Conservation (phyloP, 2,329 filamentous ascomycete species). For the Colletotrichum caudatum region DNA sequence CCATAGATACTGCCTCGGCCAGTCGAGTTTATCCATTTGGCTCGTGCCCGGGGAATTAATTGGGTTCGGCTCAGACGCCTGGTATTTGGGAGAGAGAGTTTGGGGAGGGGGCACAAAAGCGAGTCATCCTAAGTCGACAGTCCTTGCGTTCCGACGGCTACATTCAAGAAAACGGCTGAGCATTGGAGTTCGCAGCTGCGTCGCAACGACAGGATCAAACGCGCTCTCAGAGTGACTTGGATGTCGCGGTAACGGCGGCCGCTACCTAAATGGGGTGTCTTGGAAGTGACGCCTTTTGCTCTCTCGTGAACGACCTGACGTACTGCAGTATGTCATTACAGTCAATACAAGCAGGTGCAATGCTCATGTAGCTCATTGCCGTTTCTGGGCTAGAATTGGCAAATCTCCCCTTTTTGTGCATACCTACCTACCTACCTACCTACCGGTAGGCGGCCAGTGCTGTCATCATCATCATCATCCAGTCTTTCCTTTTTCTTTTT, state of each 20-base stretch:
- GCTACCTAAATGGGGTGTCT: constrained; percentile 2
- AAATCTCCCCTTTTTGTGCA: constrained; percentile 12
- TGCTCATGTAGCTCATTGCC: constrained; percentile 29
- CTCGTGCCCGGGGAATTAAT: constrained; percentile 5
- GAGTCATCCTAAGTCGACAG: constrained; percentile 15
- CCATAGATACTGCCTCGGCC: constrained; percentile 15
- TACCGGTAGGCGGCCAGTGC: background rate
- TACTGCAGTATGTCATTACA: background rate
- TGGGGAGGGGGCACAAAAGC: background rate
- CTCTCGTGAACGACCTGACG: background rate
- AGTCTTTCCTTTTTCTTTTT: constrained; percentile 21
- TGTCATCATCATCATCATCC: constrained; percentile 38
- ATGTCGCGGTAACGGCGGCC: background rate
- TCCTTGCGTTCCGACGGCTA: constrained; percentile 13
- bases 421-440: background rate
- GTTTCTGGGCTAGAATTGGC: constrained; percentile 10
- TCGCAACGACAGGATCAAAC: background rate
- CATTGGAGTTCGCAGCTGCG: constrained; percentile 8
- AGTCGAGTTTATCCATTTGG: background rate
- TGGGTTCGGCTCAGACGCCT: constrained; percentile 1
- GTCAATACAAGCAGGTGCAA: background rate
- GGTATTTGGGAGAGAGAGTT: constrained; percentile 6
- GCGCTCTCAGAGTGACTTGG: background rate
- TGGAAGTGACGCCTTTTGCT: constrained; percentile 1
- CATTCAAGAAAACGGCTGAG: constrained; percentile 4